Conservation (phyloP, 352 stramenopile species). For the Blastocystis sp. region DNA sequence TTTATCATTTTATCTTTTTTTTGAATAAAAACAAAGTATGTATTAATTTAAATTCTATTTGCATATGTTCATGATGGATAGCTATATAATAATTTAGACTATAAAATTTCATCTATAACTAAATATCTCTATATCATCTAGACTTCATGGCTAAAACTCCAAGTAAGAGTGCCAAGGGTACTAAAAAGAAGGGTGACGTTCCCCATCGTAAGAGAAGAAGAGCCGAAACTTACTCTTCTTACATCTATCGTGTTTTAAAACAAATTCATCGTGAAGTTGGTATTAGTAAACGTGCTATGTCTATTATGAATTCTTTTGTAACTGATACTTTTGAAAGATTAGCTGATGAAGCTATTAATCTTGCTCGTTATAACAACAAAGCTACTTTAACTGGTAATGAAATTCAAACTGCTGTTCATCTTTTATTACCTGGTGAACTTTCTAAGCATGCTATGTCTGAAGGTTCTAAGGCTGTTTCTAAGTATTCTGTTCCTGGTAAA, state of each 20-base stretch:
- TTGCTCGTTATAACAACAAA: constrained; percentile 95
- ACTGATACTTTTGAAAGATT: constrained; percentile 97
- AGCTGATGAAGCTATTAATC: constrained; percentile 74
- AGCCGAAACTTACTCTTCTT: constrained; percentile 55
- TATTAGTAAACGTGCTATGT: constrained; percentile 50
- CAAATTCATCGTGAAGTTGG: constrained; percentile 47
- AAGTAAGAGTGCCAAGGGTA: constrained; percentile 51
- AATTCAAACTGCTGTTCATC: constrained; percentile 81
- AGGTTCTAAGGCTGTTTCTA: constrained; percentile 65
- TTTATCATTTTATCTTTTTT: background rate
- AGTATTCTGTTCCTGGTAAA: constrained; percentile 28
- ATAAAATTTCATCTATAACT: too few relatives aligned
- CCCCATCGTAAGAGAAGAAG: constrained; percentile 50
- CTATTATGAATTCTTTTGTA: constrained; percentile 71
- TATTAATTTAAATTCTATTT: background rate
- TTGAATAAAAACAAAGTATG: background rate
- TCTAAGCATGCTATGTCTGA: constrained; percentile 77
- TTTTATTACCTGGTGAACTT: constrained; percentile 77
- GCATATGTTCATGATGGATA: constrained; percentile 1
- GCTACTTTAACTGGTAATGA: constrained; percentile 76
- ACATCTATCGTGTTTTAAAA: constrained; percentile 66
- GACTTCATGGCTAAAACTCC: constrained; percentile 27
- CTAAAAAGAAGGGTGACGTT: constrained; percentile 48
- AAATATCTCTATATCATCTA: too few relatives aligned
- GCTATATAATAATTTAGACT: constrained; percentile 3